Base-by-base conservation (phyloP, 768 basidiomycete genomes). In the Lactarius hengduanensis region DNA sequence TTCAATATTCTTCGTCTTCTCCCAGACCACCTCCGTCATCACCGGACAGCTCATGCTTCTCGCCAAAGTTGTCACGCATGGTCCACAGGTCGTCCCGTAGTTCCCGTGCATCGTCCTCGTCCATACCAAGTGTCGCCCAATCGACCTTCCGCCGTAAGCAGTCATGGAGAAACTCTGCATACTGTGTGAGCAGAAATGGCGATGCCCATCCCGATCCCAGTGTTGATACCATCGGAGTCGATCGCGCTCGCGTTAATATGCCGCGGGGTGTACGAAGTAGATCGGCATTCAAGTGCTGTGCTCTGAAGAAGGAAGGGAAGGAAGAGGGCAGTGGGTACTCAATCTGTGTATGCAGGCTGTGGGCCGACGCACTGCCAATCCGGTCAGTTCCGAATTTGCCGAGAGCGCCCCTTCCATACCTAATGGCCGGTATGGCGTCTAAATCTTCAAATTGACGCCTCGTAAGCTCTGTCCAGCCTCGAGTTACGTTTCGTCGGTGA, bases 291-390 rank as follows among this genome's bases (percentile, higher is more conserved):
- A 69, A 55, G 15, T 63, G 57, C 64, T 70, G 63, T 69, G 57
- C 53, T 30, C 57, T 38, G 71, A 83, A 80, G 57, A 84, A 79
- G 4, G 73, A 70, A 7, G 87, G 87, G 72, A 85, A 88, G 8
- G 88, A 87, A 36, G 81, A 80, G 8, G 86, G 83, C 20, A 88
- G 73, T 9, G 88, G 86, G 71, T 84, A 89, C n/a, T 81, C 74
- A 9, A 79, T 75, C 4, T 80, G 83, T 32, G 79, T 10, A 34
- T 75, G 64, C 84, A 89, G 69, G 43, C 71, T 64, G 63, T 62
- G 40, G 11, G 38, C 15, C 15, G 32, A 45, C 26, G 62, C 66
- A 22, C 53, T 59, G 43, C 50, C 41, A 18, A 36, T 28, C n/a
- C 5, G 4, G 43, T 43, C 18, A 64, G 18, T 20, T 18, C 43